These are phyloP conservation scores for Cutaneotrichosporon sp. DNA, from an alignment of 1,284 basidiomycete genomes.

Conservation along the genomic window DNA sequence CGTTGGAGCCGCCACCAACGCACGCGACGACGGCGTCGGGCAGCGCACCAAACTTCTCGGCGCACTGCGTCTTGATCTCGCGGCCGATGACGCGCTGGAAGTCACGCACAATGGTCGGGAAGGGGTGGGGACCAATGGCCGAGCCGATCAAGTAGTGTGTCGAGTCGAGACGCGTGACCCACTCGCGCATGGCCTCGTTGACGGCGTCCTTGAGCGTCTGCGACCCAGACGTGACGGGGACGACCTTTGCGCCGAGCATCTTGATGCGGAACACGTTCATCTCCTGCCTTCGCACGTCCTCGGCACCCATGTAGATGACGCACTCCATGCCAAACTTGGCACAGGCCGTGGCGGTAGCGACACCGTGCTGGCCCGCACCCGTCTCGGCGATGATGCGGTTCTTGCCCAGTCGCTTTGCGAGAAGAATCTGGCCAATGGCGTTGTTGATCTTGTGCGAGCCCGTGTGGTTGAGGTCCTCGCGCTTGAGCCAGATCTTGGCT, in stretches of 20 bases:
- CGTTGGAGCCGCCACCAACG: conserved; percentile 95
- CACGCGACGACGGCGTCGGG: conserved; percentile 95
- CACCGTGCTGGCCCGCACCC: conserved; percentile 97
- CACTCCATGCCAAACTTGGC: conserved; percentile 95
- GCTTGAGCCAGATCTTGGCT: conserved; percentile 94
- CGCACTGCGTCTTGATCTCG: conserved; percentile 87
- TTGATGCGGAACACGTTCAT: conserved; percentile 97
- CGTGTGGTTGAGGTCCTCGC: conserved; percentile 69
- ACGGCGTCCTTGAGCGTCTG: conserved; percentile 96
- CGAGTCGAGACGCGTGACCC: conserved; percentile 89
- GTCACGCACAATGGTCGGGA: conserved; percentile 97
- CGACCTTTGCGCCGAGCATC: conserved; percentile 91
- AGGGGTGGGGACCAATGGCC: conserved; percentile 95
- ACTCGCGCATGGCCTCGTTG: conserved; percentile 94
- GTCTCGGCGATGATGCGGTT: conserved; percentile 98
- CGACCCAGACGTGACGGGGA: conserved; percentile 90
- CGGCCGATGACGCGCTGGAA: conserved; percentile 94
- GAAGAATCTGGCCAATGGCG: conserved; percentile 87
- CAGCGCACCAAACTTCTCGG: conserved; percentile 69
- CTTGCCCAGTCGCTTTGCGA: conserved; percentile 89
- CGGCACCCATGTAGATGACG: conserved; percentile 97
- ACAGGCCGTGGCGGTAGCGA: conserved; percentile 96
- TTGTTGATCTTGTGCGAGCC: conserved; percentile 98
- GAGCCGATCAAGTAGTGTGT: conserved; percentile 98
- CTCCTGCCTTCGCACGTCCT: conserved; percentile 91